A percentile compares a stretch with the other conserved stretches of the same genome.
Evolutionary conservation across 805 yeast genomes (phyloP).

Genomic region (Kluyveromyces nonfermentans): DNA sequence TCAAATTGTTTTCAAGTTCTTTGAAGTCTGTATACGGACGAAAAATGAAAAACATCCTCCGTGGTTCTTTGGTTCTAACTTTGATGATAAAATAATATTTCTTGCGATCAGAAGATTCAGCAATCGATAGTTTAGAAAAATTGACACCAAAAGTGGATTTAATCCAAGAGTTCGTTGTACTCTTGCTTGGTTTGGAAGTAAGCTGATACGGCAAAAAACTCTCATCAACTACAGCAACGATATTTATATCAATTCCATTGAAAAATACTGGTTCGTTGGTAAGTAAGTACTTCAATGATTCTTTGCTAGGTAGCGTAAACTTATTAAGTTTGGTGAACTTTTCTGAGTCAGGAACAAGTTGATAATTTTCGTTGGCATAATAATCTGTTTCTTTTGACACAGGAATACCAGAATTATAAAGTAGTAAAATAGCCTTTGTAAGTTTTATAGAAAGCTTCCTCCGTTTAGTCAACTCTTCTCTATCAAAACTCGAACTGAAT

Average conservation of each 20-base stretch:
- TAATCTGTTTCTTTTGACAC: conserved; percentile 49
- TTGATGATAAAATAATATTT: conserved; percentile 41
- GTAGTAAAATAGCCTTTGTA: conserved; percentile 51
- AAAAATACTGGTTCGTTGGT: conserved; percentile 28
- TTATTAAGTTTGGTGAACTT: conserved; percentile 26
- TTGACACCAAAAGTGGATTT: conserved; percentile 17
- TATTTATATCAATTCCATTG: conserved; percentile 56
- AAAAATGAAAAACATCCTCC: conserved; percentile 38
- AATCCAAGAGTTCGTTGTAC: conserved; percentile 22
- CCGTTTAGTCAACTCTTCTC: conserved; percentile 68
- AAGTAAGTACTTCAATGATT: conserved; percentile 27
- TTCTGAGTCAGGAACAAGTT: conserved; percentile 22
- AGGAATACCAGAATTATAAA: conserved; percentile 68
- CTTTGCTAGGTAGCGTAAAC: conserved; percentile 34
- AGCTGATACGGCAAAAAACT: conserved; percentile 9
- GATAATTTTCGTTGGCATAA: conserved; percentile 27
- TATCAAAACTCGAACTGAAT: conserved; percentile 63
- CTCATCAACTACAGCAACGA: conserved; percentile 48
- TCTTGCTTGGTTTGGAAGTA: not conserved
- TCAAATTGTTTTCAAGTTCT: conserved; percentile 43
- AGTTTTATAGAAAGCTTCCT: conserved; percentile 52
- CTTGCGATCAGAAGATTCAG: conserved; percentile 8
- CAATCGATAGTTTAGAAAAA: conserved; percentile 21
- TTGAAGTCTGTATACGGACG: conserved; percentile 64
- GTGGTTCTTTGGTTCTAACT: conserved; percentile 29